Evolutionary conservation across 306 rosid species (phyloP).

Genomic region (Canavalia gladiata): DNA sequence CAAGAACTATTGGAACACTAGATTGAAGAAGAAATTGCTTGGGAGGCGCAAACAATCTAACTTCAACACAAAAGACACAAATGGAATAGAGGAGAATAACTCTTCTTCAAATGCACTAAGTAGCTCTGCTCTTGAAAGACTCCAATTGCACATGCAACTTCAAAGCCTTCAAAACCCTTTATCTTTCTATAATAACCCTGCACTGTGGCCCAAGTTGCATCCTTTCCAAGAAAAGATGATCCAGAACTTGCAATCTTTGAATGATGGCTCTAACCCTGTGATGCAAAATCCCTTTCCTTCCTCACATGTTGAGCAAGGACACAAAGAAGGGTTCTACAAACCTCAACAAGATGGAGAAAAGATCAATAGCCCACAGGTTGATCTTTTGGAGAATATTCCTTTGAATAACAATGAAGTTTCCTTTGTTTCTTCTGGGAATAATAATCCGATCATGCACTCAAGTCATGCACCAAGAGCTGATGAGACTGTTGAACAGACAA

Average conservation of each 20-base stretch:
- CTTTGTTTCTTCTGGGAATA: constrained; percentile 45
- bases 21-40: constrained; percentile 88
- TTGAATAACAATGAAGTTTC: constrained; percentile 45
- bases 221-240: constrained; percentile 79
- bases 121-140: constrained; percentile 90
- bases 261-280: constrained; percentile 48
- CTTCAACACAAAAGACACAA: constrained; percentile 47
- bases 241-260: constrained; percentile 63
- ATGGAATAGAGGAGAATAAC: constrained; percentile 50
- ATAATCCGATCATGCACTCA: constrained; percentile 37
- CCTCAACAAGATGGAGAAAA: constrained; percentile 47
- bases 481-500: constrained; percentile 42
- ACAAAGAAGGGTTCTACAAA: constrained; percentile 42
- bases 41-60: constrained; percentile 82
- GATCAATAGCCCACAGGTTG: constrained; percentile 43
- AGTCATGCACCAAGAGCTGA: constrained; percentile 44
- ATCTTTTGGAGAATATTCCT: constrained; percentile 52
- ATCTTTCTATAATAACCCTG: constrained; percentile 69
- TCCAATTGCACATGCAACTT: constrained; percentile 96
- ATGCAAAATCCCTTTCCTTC: constrained; percentile 49
- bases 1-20: constrained; percentile 98
- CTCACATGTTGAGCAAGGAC: constrained; percentile 41
- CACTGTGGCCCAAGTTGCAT: constrained; percentile 89
- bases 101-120: constrained; percentile 61
- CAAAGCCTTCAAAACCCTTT: constrained; percentile 84